Evolutionary conservation across 2,329 filamentous ascomycete species (phyloP).

Genomic region (Verticillium nubilum): DNA sequence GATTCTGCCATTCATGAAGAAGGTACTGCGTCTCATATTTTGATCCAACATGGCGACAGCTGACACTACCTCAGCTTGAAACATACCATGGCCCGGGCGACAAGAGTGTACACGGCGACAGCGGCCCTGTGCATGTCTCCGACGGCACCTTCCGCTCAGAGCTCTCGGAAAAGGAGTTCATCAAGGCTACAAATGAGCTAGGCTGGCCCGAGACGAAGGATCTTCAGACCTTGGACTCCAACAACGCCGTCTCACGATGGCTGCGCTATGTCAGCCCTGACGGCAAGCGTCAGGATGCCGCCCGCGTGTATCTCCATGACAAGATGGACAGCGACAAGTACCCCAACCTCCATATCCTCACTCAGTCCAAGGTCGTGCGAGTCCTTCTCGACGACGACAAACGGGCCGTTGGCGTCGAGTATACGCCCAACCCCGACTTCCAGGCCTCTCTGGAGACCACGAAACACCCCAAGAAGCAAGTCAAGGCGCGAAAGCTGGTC

Average conservation of each 20-base stretch:
- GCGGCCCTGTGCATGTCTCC: constrained; percentile 43
- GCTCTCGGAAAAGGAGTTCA: constrained; percentile 32
- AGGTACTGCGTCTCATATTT: constrained; percentile 20
- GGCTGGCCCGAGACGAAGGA: constrained; percentile 44
- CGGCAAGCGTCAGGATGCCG: constrained; percentile 27
- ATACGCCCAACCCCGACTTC: constrained; percentile 34
- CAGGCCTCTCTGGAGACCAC: constrained; percentile 13
- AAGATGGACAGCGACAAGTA: constrained; percentile 19
- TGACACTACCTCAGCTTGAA: constrained; percentile 11
- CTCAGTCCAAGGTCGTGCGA: constrained; percentile 21
- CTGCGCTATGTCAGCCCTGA: constrained; percentile 26
- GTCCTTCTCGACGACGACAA: constrained; percentile 41
- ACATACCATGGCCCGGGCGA: constrained; percentile 19
- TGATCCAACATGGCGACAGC: not conserved
- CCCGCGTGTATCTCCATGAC: constrained; percentile 22
- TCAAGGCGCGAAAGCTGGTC: constrained; percentile 41
- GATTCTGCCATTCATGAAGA: constrained; percentile 44
- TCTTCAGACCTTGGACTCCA: constrained; percentile 39
- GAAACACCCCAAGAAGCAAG: constrained; percentile 5
- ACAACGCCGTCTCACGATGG: constrained; percentile 23
- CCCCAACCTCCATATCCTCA: constrained; percentile 24
- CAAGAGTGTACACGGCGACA: constrained; percentile 31
- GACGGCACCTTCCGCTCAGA: constrained; percentile 36
- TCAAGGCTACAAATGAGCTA: constrained; percentile 35
- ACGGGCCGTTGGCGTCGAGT: constrained; percentile 54